Conservation (phyloP, 2,329 filamentous ascomycete species). For the Penicillium nordicum region DNA sequence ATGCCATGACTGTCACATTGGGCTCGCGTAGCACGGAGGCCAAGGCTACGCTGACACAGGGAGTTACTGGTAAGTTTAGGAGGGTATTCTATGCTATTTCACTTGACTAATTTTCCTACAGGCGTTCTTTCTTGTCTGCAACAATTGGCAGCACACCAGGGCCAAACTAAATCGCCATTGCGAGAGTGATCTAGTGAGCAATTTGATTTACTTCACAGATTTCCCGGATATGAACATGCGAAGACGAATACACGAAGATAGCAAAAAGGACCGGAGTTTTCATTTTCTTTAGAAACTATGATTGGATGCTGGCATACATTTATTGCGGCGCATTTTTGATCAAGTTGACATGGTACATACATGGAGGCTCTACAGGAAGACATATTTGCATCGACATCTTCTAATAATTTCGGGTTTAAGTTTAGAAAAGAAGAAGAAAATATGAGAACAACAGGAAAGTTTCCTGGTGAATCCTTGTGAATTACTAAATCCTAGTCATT, state of each 20-base stretch:
- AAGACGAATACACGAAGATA: constrained; percentile 13
- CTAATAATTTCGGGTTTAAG: not conserved
- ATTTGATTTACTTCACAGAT: not conserved
- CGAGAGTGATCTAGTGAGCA: not conserved
- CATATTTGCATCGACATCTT: not conserved
- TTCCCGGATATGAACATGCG: constrained; percentile 1
- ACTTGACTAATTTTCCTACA: constrained; percentile 25
- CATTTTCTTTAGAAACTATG: constrained; percentile 2
- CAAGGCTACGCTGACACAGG: constrained; percentile 78
- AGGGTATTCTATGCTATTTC: not conserved
- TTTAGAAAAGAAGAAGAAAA: not conserved
- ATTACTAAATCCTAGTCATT: not conserved
- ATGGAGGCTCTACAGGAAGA: not conserved
- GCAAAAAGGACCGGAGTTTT: constrained; percentile 9
- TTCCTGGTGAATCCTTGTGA: not conserved
- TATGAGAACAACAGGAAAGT: not conserved
- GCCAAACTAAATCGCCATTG: constrained; percentile 22
- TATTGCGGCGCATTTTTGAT: not conserved
- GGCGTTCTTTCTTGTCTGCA: constrained; percentile 54
- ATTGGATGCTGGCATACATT: constrained; percentile 1
- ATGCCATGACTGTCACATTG: constrained; percentile 81
- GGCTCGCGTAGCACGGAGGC: constrained; percentile 87
- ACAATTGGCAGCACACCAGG: constrained; percentile 41
- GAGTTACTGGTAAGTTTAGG: constrained; percentile 71
- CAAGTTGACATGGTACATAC: not conserved